Evolutionary conservation across 441 rosid species (phyloP).

Genomic region (Adansonia grandidieri): DNA sequence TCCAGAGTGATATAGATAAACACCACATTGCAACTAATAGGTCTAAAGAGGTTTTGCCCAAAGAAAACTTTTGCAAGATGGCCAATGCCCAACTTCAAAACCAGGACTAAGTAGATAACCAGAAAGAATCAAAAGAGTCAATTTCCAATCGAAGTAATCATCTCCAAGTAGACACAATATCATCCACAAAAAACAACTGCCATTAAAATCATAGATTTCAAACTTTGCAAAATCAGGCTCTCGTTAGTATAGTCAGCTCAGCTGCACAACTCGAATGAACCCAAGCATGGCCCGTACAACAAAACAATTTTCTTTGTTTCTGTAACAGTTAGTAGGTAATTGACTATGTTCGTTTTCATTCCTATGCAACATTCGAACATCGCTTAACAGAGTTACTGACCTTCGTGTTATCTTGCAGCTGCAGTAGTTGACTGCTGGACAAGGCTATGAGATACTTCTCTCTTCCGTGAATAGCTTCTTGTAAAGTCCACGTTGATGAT

Average conservation of each 20-base stretch:
- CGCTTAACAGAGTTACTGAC: not conserved
- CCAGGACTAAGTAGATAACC: not conserved
- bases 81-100: not conserved
- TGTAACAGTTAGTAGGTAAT: not conserved
- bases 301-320: not conserved
- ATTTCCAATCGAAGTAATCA: not conserved
- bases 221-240: not conserved
- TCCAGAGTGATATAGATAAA: too few species aligned
- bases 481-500: constrained; percentile 41
- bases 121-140: not conserved
- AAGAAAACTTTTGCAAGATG: too few species aligned
- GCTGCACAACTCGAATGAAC: constrained; percentile 1
- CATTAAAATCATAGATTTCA: not conserved
- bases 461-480: constrained; percentile 37
- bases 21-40: too few species aligned
- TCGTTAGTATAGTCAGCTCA: not conserved
- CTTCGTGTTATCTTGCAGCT: not conserved
- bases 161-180: not conserved
- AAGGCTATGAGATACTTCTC: constrained; percentile 30
- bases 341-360: not conserved
- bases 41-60: too few species aligned
- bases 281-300: not conserved
- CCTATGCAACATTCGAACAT: not conserved
- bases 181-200: not conserved
- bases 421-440: not conserved